Base-by-base conservation (phyloP, 1,139 yeast species). In the Pichia terricola region DNA sequence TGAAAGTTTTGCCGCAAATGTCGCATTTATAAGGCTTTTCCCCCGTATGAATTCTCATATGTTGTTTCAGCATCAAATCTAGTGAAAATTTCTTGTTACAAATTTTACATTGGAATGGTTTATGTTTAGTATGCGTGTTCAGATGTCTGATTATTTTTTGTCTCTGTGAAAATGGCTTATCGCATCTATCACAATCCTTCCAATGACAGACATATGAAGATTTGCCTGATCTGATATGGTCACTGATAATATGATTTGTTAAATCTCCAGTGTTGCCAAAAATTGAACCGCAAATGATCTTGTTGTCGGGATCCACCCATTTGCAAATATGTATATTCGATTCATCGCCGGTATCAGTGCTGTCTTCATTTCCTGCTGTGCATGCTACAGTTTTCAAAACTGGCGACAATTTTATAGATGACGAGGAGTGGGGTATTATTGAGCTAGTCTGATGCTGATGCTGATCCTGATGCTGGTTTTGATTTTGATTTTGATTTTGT, bases 81-180 rank as follows among this genome's bases (percentile, higher is more conserved):
- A 80, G 81, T 8, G 86, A 83, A 64, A 89, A 88, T 25, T 69
- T 61, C 46, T 81, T 77, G 7, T 77, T 77, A 61, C 96, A 88
- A 1, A 73, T 61, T 4, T 69, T 62, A 63, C 96, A 88, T 49
- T 66, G 64, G 59, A 75, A 83, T 0, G 95, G 95, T 58, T 80
- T 81, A 62, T 81, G 78, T 49, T 82, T 80, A 1, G 97, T 86
- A 61, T 91, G 98, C 3, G 83, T 81, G 59, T 84, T 94, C 40
- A 91, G 66, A 63, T 91, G 98, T 40, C 98, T 75, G 28, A 83
- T 65, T 22, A 88, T 68, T 61, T 91, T 91, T 56, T 91, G 98
- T 36, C 94, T 70, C 59, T 91, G 97, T 22, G 75, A 65, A 57
- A 91, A 91, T 2, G 72, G 71, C 50, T 77, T 72, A 27, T 70